phyloP scores from a whole-genome alignment of 768 basidiomycete genomes.

The Mycena belliarum region DNA sequence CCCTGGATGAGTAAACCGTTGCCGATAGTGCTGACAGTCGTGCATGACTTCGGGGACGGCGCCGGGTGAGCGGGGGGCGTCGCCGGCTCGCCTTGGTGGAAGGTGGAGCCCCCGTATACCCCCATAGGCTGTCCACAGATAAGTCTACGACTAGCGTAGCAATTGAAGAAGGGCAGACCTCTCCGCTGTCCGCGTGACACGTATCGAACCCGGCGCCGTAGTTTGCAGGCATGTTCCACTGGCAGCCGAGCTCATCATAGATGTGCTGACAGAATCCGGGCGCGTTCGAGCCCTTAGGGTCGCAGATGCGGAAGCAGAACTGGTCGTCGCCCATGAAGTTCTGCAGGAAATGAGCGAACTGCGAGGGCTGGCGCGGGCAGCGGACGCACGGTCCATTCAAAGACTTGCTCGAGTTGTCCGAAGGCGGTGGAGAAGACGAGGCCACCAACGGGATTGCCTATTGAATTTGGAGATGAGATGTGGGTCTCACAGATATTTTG shows the following conservation, averaged over 20 bases:
- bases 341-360: slow-evolving; percentile 29
- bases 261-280: slow-evolving; percentile 63
- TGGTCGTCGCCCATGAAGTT: slow-evolving; percentile 59
- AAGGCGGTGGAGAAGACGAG: slow-evolving; percentile 77
- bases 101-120: slow-evolving; percentile 67
- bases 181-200: slow-evolving; percentile 53
- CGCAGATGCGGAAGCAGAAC: slow-evolving; percentile 78
- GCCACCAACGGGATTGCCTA: slow-evolving; percentile 40
- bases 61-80: slow-evolving; percentile 59
- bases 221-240: slow-evolving; percentile 62
- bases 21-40: slow-evolving; percentile 48
- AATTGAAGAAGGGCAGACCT: slow-evolving; percentile 34
- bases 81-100: slow-evolving; percentile 58
- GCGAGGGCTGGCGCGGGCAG: neutral
- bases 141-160: slow-evolving; percentile 1
- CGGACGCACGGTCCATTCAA: slow-evolving; percentile 69
- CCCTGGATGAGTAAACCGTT: slow-evolving; percentile 42
- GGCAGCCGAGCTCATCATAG: slow-evolving; percentile 55
- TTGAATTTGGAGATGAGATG: neutral
- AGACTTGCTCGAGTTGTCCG: slow-evolving; percentile 55
- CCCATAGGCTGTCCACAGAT: slow-evolving; percentile 53
- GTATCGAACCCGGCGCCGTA: slow-evolving; percentile 50
- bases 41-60: slow-evolving; percentile 65
- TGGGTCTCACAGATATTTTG: neutral
- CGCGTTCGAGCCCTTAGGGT: slow-evolving; percentile 46